phyloP scores from a whole-genome alignment of 2,329 filamentous ascomycete species.

The Xylaria sp. region DNA sequence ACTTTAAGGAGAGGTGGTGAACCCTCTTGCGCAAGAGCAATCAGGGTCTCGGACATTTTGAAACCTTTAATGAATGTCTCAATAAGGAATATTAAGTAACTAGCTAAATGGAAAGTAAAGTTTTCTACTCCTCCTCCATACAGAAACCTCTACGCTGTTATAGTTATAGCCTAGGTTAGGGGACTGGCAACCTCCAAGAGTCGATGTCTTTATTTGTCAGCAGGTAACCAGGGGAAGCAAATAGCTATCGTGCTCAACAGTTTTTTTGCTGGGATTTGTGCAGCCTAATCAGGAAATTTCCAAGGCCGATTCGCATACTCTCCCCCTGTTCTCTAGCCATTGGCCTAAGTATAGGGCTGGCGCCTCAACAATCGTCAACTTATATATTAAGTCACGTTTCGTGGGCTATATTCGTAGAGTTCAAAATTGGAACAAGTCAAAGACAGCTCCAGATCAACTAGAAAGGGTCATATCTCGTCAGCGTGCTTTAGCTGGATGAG shows the following conservation, averaged over 20 bases:
- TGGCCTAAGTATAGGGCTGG: no score
- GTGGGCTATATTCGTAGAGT: no score
- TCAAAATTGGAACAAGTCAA: no score
- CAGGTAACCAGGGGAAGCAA: background rate
- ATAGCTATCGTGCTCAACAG: background rate
- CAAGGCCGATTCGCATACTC: background rate
- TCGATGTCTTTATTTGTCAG: background rate
- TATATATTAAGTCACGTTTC: no score
- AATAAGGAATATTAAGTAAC: background rate
- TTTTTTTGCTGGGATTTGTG: background rate
- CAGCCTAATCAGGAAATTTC: conserved; percentile 6
- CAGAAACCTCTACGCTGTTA: no score
- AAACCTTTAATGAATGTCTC: background rate
- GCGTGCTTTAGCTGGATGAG: no score
- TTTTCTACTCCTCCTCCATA: no score
- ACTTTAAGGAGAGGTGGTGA: conserved; percentile 1
- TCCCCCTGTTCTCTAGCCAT: background rate
- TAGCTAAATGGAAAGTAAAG: no score
- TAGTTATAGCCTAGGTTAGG: no score
- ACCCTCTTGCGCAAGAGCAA: conserved; percentile 3
- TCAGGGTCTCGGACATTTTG: background rate
- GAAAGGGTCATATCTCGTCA: no score
- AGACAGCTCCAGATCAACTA: no score
- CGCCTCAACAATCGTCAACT: no score
- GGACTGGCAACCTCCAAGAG: background rate